Percentiles rank a stretch among this genome's conserved stretches.
Evolutionary conservation across 306 rosid species (phyloP).

Genomic region (Cyamopsis tetragonoloba): DNA sequence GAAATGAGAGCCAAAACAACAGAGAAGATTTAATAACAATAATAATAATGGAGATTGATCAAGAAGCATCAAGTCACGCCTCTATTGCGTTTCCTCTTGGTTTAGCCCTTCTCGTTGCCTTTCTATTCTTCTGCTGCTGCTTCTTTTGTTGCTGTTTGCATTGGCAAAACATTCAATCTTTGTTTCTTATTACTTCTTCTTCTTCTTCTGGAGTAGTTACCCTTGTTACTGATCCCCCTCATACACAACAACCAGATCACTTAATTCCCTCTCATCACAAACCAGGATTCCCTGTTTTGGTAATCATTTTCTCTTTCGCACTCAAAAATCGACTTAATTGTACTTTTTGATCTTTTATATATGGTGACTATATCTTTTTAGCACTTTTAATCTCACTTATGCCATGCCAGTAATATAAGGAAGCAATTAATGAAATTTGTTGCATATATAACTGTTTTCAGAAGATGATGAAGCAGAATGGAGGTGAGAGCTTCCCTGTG

Average conservation of each 20-base stretch:
- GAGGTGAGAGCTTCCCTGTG: conserved; percentile 45
- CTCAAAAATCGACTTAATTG: too few relatives aligned
- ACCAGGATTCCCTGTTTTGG: conserved; percentile 37
- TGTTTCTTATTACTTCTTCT: too few relatives aligned
- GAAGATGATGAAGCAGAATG: conserved; percentile 40
- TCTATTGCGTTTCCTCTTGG: conserved; percentile 59
- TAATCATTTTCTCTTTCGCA: background rate
- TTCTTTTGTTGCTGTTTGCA: conserved; percentile 61
- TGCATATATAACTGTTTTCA: conserved; percentile 14
- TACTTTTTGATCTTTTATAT: too few relatives aligned
- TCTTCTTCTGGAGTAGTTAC: background rate
- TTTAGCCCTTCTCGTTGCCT: conserved; percentile 49
- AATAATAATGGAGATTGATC: conserved; percentile 37
- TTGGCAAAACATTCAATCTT: conserved; percentile 50
- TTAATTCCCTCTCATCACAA: conserved; percentile 25
- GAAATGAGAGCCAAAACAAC: conserved; percentile 12
- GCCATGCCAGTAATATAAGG: too few relatives aligned
- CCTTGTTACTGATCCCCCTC: background rate
- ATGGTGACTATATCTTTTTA: too few relatives aligned
- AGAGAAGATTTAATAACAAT: too few relatives aligned
- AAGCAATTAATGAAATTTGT: background rate
- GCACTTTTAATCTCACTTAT: too few relatives aligned
- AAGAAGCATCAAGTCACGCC: conserved; percentile 15
- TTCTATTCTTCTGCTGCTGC: conserved; percentile 31
- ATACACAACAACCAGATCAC: conserved; percentile 1